Evolutionary conservation across 805 yeast species (phyloP).

Genomic region (Yarrowia deformans): DNA sequence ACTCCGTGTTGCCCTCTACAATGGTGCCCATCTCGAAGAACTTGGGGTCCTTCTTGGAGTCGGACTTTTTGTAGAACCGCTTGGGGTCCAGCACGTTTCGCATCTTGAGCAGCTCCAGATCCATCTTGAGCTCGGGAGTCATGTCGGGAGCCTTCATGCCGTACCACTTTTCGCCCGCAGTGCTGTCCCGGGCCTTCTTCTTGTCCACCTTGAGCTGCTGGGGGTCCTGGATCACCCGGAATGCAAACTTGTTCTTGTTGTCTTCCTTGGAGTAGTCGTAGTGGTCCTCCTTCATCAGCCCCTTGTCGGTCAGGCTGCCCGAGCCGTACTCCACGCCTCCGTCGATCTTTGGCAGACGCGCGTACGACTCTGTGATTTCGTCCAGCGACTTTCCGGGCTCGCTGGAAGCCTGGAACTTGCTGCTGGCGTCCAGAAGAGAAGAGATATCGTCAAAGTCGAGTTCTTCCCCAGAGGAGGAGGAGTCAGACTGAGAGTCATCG

Average conservation of each 20-base stretch:
- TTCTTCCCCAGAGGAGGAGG: neutral
- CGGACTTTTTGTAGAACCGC: slow-evolving; percentile 89
- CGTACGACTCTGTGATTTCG: slow-evolving; percentile 6
- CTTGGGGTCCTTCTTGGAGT: slow-evolving; percentile 65
- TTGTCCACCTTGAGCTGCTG: slow-evolving; percentile 46
- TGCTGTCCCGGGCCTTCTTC: slow-evolving; percentile 47
- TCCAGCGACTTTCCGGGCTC: slow-evolving; percentile 1
- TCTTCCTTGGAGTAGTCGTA: slow-evolving; percentile 38
- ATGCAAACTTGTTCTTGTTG: slow-evolving; percentile 37
- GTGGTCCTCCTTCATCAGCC: slow-evolving; percentile 19
- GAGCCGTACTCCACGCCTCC: neutral
- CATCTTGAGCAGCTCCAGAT: slow-evolving; percentile 77
- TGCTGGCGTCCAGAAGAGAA: slow-evolving; percentile 16
- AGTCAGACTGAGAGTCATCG: slow-evolving; percentile 11
- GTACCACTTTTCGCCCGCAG: slow-evolving; percentile 76
- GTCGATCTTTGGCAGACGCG: slow-evolving; percentile 18
- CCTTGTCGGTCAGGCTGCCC: slow-evolving; percentile 11
- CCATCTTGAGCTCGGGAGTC: slow-evolving; percentile 76
- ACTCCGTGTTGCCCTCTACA: slow-evolving; percentile 81
- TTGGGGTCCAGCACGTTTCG: slow-evolving; percentile 94
- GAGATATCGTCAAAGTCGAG: slow-evolving; percentile 4
- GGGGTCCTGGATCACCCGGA: slow-evolving; percentile 49
- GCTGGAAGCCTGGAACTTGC: neutral
- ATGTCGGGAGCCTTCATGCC: slow-evolving; percentile 77
- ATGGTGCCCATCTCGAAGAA: slow-evolving; percentile 89